Evolutionary conservation across 192 early-diverging fungal species (phyloP), one percentile per base, ranked within the genome.

Genomic region (Coemansia sp.): DNA sequence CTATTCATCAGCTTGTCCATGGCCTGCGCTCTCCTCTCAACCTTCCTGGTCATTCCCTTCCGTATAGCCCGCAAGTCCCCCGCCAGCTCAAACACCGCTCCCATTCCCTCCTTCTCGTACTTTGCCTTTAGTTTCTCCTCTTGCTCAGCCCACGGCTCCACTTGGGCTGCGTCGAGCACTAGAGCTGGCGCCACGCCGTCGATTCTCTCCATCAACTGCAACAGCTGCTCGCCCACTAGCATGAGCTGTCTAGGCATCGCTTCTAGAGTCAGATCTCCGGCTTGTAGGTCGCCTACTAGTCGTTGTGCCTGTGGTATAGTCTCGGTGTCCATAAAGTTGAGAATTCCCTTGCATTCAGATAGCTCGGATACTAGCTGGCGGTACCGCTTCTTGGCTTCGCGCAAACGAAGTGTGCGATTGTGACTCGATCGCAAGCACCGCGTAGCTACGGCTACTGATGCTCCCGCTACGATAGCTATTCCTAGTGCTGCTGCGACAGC

Each of bases 101-200:
- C 73, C 18, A 75, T 64, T 18, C 78, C 78, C 28, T 60, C 36
- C 23, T 47, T 35, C 18, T 52, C 45, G 12, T 69, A 73, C 0
- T 63, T 55, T 7, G 52, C 13, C 42, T 67, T 72, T 34, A 75
- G 64, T 7, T 68, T 48, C 31, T 45, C 56, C 2, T 81, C 78
- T 1, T 72, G 69, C 42, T 81, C 78, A 3, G 78, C 64, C 78
- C 78, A 81, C 18, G 78, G 78, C 43, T 81, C 78, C 39, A 81
- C 20, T 52, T 66, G 61, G n/a, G 78, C 73, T 23, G 78, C 78
- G 1, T 75, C 70, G 38, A 81, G 37, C n/a, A 81, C 65, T 52
- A 66, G 59, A 34, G 78, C 78, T 5, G 78, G 78, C 33, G 70
- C 66, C 9, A 81, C 78, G 11, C 69, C 69, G 20, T 81, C 78